A percentile compares a stretch with the other conserved stretches of the same genome.
These are phyloP conservation scores for Oryza brachyantha DNA, from an alignment of 176 grass and related monocot species.

Conservation along the genomic window DNA sequence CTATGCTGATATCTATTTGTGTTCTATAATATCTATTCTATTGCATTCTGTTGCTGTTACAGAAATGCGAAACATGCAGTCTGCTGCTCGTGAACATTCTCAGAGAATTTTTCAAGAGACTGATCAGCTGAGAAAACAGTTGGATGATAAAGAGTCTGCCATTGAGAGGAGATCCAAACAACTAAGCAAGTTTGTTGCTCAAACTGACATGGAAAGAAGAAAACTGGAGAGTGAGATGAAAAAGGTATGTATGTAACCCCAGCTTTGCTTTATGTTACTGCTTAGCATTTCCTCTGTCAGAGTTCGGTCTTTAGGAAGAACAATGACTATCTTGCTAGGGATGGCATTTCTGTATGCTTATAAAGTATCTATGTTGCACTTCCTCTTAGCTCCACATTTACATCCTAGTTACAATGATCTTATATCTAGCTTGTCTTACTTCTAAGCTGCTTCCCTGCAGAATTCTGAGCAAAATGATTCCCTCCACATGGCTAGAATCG, in stretches of 20 bases:
- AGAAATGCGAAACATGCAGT: slow-evolving; percentile 56
- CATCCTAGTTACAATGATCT: neutral
- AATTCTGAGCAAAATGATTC: slow-evolving; percentile 38
- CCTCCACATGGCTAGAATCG: slow-evolving; percentile 47
- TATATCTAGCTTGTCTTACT: slow-evolving; percentile 11
- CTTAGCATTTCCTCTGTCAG: neutral
- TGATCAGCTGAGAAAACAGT: slow-evolving; percentile 32
- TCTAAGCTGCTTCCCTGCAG: slow-evolving; percentile 27
- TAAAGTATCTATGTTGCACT: neutral
- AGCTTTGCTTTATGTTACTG: neutral
- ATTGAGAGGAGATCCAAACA: slow-evolving; percentile 35
- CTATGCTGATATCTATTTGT: neutral
- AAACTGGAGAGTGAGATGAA: slow-evolving; percentile 51
- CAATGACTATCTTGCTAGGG: neutral
- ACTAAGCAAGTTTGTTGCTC: slow-evolving; percentile 41
- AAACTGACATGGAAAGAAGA: slow-evolving; percentile 56
- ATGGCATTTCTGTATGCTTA: neutral
- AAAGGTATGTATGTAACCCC: slow-evolving; percentile 28
- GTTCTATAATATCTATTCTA: neutral
- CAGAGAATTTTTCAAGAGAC: slow-evolving; percentile 43
- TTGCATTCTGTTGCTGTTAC: neutral
- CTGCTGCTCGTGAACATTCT: slow-evolving; percentile 34
- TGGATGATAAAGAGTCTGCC: slow-evolving; percentile 38
- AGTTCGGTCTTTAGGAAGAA: slow-evolving; percentile 15
- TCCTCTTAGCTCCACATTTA: neutral